Percentiles rank a stretch among this genome's conserved stretches.
Conservation (phyloP, 257 asterid species). For the Euphrasia confusa region DNA sequence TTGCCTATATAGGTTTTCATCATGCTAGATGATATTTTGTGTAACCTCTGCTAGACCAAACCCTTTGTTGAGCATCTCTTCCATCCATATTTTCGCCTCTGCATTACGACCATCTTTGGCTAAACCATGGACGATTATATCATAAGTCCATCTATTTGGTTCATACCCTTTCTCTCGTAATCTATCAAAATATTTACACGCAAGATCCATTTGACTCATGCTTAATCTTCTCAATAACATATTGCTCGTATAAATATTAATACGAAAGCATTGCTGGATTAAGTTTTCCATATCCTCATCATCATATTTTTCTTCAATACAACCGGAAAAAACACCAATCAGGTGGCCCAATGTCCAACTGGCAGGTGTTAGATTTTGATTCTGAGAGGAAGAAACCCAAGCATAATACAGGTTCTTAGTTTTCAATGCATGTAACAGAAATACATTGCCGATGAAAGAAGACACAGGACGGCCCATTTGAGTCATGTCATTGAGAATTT, state of each 20-base stretch:
- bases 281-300: constrained; percentile 44
- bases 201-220: constrained; percentile 35
- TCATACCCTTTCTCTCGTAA: constrained; percentile 46
- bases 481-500: constrained; percentile 55
- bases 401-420: constrained; percentile 31
- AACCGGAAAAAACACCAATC: constrained; percentile 55
- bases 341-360: constrained; percentile 56
- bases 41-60: constrained; percentile 41
- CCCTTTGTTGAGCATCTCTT: constrained; percentile 53
- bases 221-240: constrained; percentile 61
- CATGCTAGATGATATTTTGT: constrained; percentile 18
- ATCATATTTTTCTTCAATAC: constrained; percentile 33
- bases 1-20: constrained; percentile 5
- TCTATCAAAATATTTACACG: constrained; percentile 39
- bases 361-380: constrained; percentile 33
- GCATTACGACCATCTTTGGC: constrained; percentile 41
- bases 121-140: constrained; percentile 50
- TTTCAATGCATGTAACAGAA: constrained; percentile 58
- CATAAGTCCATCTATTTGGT: constrained; percentile 73
- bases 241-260: constrained; percentile 55
- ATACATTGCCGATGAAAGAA: constrained; percentile 70
- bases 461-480: constrained; percentile 54
- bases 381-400: constrained; percentile 42
- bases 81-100: constrained; percentile 58
- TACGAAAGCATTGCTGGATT: constrained; percentile 50